Evolutionary conservation across 345 rosid species (phyloP).

Genomic region (Rhodomyrtus tomentosa): DNA sequence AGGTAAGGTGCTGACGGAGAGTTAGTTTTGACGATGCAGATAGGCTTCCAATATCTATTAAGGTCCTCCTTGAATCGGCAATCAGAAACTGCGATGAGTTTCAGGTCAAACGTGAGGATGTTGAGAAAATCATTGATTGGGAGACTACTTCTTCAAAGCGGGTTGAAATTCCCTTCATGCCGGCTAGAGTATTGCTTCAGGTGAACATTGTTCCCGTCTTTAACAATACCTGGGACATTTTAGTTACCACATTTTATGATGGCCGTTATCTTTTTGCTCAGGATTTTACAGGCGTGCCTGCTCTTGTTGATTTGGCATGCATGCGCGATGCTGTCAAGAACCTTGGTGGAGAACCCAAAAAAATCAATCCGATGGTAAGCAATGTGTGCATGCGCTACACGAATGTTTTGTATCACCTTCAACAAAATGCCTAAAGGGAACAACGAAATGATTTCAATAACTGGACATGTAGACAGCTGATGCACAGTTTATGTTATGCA

Average conservation of each 20-base stretch:
- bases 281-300: conserved; percentile 84
- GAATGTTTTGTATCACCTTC: background rate
- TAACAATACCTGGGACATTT: background rate
- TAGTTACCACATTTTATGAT: background rate
- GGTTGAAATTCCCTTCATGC: conserved; percentile 78
- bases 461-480: background rate
- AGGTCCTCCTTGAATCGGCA: conserved; percentile 66
- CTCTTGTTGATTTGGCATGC: conserved; percentile 78
- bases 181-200: conserved; percentile 77
- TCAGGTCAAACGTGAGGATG: conserved; percentile 62
- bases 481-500: conserved; percentile 8
- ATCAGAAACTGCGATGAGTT: conserved; percentile 70
- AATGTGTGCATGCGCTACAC: background rate
- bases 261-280: conserved; percentile 1
- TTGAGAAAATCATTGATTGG: conserved; percentile 77
- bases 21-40: conserved; percentile 21
- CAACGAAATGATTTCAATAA: background rate
- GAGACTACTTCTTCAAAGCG: conserved; percentile 53
- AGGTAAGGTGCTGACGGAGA: background rate
- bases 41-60: conserved; percentile 56
- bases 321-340: conserved; percentile 76
- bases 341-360: conserved; percentile 56
- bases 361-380: conserved; percentile 61
- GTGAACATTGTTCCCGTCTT: conserved; percentile 3
- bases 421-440: background rate